Percentiles rank a stretch among this genome's conserved stretches.
phyloP scores from a whole-genome alignment of 148 eudicot species.

The Rhododendron griersonianum region DNA sequence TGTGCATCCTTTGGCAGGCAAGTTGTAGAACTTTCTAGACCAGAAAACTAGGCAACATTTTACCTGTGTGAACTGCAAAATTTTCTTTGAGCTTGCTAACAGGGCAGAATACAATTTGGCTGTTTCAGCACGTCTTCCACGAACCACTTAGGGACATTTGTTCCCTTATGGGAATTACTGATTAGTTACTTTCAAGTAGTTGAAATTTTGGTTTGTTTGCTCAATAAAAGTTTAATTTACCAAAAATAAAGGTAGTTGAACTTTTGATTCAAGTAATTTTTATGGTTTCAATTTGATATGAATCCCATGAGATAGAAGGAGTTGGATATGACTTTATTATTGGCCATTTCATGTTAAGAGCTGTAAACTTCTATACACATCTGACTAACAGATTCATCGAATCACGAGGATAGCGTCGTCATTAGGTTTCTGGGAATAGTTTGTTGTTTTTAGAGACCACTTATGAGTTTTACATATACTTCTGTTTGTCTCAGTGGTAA shows the following conservation, averaged over 20 bases:
- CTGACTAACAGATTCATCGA: not conserved
- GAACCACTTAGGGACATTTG: not conserved
- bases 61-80: not conserved
- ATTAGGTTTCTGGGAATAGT: not conserved
- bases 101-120: not conserved
- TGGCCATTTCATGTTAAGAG: not conserved
- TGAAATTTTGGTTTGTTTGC: no score
- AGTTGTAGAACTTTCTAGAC: slow-evolving; percentile 6
- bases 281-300: not conserved
- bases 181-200: no score
- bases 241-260: no score
- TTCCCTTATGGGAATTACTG: no score
- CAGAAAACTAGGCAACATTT: not conserved
- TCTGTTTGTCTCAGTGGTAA: not conserved
- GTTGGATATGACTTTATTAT: not conserved
- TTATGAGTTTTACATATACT: not conserved
- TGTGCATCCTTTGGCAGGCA: slow-evolving; percentile 95
- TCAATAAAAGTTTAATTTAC: no score
- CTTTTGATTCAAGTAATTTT: not conserved
- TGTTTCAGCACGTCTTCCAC: not conserved
- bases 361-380: not conserved
- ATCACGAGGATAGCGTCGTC: not conserved
- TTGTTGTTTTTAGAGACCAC: not conserved
- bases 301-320: not conserved
- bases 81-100: not conserved